Conservation (phyloP, 768 basidiomycete genomes). For the Tylopilus plumbeoviolaceoides region DNA sequence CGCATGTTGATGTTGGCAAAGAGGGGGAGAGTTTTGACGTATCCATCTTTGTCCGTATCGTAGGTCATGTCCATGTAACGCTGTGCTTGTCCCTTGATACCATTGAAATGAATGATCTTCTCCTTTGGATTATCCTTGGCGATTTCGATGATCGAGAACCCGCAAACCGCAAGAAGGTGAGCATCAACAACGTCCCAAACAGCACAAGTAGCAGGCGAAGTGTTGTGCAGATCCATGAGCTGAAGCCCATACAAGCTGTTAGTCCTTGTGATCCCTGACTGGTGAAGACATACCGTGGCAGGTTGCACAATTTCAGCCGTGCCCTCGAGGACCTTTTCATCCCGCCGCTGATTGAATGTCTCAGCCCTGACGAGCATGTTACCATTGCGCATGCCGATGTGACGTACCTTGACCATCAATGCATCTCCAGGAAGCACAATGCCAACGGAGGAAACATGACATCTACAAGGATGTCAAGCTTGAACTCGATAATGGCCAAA, state of each 20-base stretch:
- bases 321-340: constrained; percentile 90
- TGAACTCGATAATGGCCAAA: not conserved
- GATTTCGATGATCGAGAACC: constrained; percentile 97
- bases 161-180: constrained; percentile 91
- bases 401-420: constrained; percentile 81
- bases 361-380: constrained; percentile 89
- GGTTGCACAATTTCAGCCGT: constrained; percentile 92
- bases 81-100: constrained; percentile 96
- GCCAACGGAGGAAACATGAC: constrained; percentile 92
- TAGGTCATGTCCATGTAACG: constrained; percentile 99
- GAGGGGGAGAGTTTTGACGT: constrained; percentile 92
- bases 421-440: constrained; percentile 94
- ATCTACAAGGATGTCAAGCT: constrained; percentile 42
- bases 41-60: constrained; percentile 95
- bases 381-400: constrained; percentile 88
- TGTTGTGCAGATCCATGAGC: constrained; percentile 98
- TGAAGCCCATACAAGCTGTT: constrained; percentile 98
- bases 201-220: constrained; percentile 87
- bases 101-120: constrained; percentile 98
- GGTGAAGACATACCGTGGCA: constrained; percentile 92
- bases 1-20: constrained; percentile 94
- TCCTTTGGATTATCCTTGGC: constrained; percentile 97
- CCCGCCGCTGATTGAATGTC: constrained; percentile 75
- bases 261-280: constrained; percentile 98
- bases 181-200: constrained; percentile 97